Conservation (phyloP, 2,329 filamentous ascomycete species). For the Ophiocordyceps sinensis region DNA sequence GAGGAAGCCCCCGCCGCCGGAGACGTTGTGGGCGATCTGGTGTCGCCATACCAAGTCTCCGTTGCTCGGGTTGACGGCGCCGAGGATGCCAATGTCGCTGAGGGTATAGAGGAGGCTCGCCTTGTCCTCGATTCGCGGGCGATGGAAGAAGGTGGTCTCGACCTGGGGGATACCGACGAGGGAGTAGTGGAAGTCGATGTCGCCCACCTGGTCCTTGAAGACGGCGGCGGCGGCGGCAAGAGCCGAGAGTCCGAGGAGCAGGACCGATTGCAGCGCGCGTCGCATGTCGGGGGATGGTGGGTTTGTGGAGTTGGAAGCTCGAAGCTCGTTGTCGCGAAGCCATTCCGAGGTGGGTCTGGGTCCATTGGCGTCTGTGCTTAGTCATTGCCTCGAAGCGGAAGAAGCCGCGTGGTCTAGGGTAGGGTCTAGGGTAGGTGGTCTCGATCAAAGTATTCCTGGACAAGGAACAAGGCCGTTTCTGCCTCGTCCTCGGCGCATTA, state of each 20-base stretch:
- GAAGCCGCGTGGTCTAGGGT: too few relatives aligned
- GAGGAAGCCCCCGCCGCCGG: slow-evolving; percentile 36
- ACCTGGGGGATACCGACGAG: slow-evolving; percentile 71
- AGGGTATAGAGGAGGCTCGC: slow-evolving; percentile 85
- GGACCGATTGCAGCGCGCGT: slow-evolving; percentile 18
- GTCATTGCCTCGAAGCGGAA: too few relatives aligned
- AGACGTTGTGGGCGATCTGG: slow-evolving; percentile 38
- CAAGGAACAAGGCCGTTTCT: too few relatives aligned
- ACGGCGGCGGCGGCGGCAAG: slow-evolving; percentile 45
- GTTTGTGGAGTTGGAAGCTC: too few relatives aligned
- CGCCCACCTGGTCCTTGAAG: slow-evolving; percentile 80
- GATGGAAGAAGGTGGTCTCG: slow-evolving; percentile 89
- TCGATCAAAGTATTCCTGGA: too few relatives aligned
- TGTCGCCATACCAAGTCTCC: slow-evolving; percentile 82
- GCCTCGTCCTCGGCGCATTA: too few relatives aligned
- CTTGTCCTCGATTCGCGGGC: slow-evolving; percentile 64
- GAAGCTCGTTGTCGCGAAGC: too few relatives aligned
- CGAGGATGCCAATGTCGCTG: slow-evolving; percentile 69
- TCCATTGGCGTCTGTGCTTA: too few relatives aligned
- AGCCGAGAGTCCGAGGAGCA: slow-evolving; percentile 24
- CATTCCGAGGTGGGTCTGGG: too few relatives aligned
- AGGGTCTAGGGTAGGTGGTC: too few relatives aligned
- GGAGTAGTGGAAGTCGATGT: slow-evolving; percentile 85
- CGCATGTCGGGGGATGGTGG: slow-evolving; percentile 15
- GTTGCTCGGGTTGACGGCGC: slow-evolving; percentile 77